Evolutionary conservation across 805 yeast genomes (phyloP).

Genomic region (Ascoidea tarda): DNA sequence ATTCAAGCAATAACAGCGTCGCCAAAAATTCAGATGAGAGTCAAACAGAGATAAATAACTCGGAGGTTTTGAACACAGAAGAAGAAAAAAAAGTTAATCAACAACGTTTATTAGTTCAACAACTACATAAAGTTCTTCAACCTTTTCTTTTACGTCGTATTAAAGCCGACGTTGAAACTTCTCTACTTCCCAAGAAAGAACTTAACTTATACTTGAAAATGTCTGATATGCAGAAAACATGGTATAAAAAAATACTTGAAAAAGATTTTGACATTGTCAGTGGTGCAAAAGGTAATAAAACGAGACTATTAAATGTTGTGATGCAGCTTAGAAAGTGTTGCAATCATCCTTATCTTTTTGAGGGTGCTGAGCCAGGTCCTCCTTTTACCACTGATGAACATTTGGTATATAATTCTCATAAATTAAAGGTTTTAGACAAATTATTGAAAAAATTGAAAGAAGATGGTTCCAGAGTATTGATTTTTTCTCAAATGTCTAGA

Average conservation of each 20-base stretch:
- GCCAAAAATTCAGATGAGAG: not conserved
- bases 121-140: constrained; percentile 72
- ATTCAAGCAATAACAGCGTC: not conserved
- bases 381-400: constrained; percentile 95
- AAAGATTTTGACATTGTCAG: constrained; percentile 94
- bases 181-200: constrained; percentile 83
- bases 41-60: not conserved
- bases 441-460: constrained; percentile 54
- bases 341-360: constrained; percentile 92
- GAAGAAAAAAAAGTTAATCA: constrained; percentile 30
- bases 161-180: constrained; percentile 85
- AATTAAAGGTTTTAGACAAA: constrained; percentile 80
- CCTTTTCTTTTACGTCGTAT: constrained; percentile 86
- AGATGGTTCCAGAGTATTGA: constrained; percentile 80
- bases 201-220: constrained; percentile 82
- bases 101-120: constrained; percentile 78
- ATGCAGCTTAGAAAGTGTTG: constrained; percentile 96
- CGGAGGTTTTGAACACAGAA: constrained; percentile 21
- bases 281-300: constrained; percentile 90
- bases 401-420: constrained; percentile 78
- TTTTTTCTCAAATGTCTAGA: constrained; percentile 90
- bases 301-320: constrained; percentile 81
- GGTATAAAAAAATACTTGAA: constrained; percentile 83
- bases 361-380: constrained; percentile 99
- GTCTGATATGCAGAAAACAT: constrained; percentile 88